Percentiles rank a stretch among this genome's conserved stretches.
Evolutionary conservation across 805 yeast genomes (phyloP).

Genomic region (Pichia exigua): DNA sequence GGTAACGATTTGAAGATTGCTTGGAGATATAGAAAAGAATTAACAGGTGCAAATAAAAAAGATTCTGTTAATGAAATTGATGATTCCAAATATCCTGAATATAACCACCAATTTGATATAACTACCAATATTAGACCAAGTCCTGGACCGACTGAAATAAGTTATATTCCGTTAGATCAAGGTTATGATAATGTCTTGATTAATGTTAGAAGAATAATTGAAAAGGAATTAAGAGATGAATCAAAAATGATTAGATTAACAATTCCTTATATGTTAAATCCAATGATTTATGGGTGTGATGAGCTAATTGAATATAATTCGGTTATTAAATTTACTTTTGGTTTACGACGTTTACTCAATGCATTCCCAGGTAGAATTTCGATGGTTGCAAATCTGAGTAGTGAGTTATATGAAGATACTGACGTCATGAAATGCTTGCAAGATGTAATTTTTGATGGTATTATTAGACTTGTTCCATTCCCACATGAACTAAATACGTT

Average conservation of each 20-base stretch:
- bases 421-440: conserved; percentile 47
- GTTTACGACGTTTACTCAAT: conserved; percentile 46
- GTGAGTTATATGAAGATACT: conserved; percentile 53
- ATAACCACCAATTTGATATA: conserved; percentile 64
- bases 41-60: not conserved
- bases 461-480: conserved; percentile 73
- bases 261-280: conserved; percentile 74
- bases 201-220: conserved; percentile 35
- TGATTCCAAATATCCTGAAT: conserved; percentile 39
- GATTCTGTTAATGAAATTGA: conserved; percentile 16
- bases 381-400: conserved; percentile 51
- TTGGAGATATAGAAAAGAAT: conserved; percentile 61
- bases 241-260: conserved; percentile 55
- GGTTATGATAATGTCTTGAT: conserved; percentile 23
- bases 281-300: conserved; percentile 57
- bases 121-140: conserved; percentile 64
- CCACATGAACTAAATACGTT: conserved; percentile 61
- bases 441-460: conserved; percentile 48
- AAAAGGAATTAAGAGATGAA: conserved; percentile 30
- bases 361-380: conserved; percentile 32
- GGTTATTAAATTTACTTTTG: conserved; percentile 53
- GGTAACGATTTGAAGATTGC: conserved; percentile 69
- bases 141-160: conserved; percentile 53
- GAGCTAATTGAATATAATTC: conserved; percentile 29
- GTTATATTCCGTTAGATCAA: conserved; percentile 38